Evolutionary conservation across 75 land plant genomes (phyloP).

Genomic region (Pinus albicaulis): DNA sequence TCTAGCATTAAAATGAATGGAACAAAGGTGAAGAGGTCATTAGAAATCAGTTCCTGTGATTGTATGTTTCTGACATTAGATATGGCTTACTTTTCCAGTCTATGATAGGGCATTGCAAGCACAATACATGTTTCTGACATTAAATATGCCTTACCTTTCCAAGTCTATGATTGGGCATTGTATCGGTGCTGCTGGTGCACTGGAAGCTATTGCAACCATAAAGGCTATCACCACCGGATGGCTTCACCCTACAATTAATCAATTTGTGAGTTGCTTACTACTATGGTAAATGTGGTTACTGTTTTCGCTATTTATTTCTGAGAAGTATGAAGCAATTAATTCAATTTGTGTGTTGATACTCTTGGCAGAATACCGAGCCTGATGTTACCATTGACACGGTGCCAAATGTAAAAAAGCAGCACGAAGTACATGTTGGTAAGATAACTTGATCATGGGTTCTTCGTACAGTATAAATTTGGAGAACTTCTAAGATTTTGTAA

Average conservation of each 20-base stretch:
- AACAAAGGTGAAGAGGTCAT: constrained; percentile 33
- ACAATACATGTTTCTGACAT: background rate
- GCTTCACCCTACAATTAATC: constrained; percentile 59
- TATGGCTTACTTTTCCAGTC: too few species aligned
- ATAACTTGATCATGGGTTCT: background rate
- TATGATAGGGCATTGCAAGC: too few species aligned
- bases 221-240: constrained; percentile 66
- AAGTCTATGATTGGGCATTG: constrained; percentile 72
- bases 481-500: background rate
- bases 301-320: background rate
- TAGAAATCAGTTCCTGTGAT: too few species aligned
- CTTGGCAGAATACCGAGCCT: constrained; percentile 44
- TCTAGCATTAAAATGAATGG: constrained; percentile 61
- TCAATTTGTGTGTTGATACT: background rate
- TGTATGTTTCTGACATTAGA: too few species aligned
- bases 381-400: constrained; percentile 55
- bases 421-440: constrained; percentile 62
- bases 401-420: constrained; percentile 52
- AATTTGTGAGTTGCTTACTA: constrained; percentile 24
- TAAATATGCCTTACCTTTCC: background rate
- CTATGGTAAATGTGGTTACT: background rate
- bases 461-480: background rate
- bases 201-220: constrained; percentile 61
- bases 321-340: background rate
- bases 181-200: constrained; percentile 61